Evolutionary conservation across 2,329 filamentous ascomycete genomes (phyloP).

Genomic region (Colletotrichum liaoningense): DNA sequence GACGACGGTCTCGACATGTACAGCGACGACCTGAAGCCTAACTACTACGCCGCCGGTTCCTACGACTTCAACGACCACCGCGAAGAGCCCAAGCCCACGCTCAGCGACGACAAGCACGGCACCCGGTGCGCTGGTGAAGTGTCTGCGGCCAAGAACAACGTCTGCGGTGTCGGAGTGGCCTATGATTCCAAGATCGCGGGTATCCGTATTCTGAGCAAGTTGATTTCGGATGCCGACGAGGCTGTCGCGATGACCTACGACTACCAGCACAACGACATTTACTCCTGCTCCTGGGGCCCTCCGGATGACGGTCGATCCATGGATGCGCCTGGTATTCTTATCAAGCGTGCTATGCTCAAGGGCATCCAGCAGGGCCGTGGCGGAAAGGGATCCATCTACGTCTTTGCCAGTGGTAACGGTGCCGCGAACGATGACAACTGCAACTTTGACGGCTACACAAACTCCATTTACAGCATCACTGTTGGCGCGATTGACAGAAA

Average conservation of each 20-base stretch:
- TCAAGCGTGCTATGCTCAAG: constrained; percentile 90
- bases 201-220: constrained; percentile 90
- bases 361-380: constrained; percentile 88
- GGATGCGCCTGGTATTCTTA: constrained; percentile 91
- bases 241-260: constrained; percentile 93
- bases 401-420: constrained; percentile 97
- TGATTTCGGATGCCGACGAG: constrained; percentile 93
- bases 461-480: constrained; percentile 98
- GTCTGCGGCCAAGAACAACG: constrained; percentile 88
- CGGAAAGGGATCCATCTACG: constrained; percentile 90
- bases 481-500: constrained; percentile 92
- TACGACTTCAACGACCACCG: constrained; percentile 95
- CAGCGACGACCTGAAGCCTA: constrained; percentile 89
- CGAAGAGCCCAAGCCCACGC: constrained; percentile 81
- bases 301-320: constrained; percentile 93
- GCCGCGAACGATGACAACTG: constrained; percentile 91
- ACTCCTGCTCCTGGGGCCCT: constrained; percentile 98
- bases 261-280: constrained; percentile 92
- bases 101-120: constrained; percentile 89
- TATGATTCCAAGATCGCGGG: constrained; percentile 92
- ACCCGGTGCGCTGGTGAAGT: constrained; percentile 96
- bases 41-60: constrained; percentile 93
- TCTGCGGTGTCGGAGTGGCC: constrained; percentile 95
- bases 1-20: constrained; percentile 98
- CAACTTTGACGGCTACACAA: constrained; percentile 99